Percentiles rank a stretch among this genome's conserved stretches.
These are phyloP conservation scores for Casuarina cunninghamiana DNA, from an alignment of 306 rosid genomes.

Conservation along the genomic window DNA sequence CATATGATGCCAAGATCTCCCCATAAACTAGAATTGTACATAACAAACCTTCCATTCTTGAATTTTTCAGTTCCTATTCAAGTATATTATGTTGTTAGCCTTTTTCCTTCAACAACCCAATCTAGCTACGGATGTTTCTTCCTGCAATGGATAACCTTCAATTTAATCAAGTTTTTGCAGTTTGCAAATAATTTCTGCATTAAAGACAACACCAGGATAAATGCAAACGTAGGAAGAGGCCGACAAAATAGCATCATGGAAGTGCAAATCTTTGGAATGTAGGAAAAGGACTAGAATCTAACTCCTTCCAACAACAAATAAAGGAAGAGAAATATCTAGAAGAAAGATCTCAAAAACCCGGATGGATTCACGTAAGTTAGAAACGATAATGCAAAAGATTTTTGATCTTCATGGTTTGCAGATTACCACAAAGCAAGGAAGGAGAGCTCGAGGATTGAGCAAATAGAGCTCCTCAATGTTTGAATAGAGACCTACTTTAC, in stretches of 20 bases:
- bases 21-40: background rate
- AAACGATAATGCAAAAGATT: constrained; percentile 17
- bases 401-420: constrained; percentile 64
- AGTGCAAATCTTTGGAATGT: background rate
- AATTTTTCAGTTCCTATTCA: background rate
- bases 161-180: background rate
- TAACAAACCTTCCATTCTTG: background rate
- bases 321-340: constrained; percentile 9
- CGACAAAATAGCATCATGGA: constrained; percentile 29
- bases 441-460: constrained; percentile 81
- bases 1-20: background rate
- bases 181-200: background rate
- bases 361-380: constrained; percentile 37
- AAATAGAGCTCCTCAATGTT: constrained; percentile 86
- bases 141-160: background rate
- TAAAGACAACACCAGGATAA: constrained; percentile 2
- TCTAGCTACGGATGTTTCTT: background rate
- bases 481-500: constrained; percentile 81
- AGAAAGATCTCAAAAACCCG: background rate
- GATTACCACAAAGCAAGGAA: constrained; percentile 88
- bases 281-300: constrained; percentile 23
- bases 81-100: background rate
- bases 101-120: background rate
- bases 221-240: constrained; percentile 25
- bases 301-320: constrained; percentile 28